Conservation (phyloP, 2,329 filamentous ascomycete genomes). For the Talaromyces sp. region DNA sequence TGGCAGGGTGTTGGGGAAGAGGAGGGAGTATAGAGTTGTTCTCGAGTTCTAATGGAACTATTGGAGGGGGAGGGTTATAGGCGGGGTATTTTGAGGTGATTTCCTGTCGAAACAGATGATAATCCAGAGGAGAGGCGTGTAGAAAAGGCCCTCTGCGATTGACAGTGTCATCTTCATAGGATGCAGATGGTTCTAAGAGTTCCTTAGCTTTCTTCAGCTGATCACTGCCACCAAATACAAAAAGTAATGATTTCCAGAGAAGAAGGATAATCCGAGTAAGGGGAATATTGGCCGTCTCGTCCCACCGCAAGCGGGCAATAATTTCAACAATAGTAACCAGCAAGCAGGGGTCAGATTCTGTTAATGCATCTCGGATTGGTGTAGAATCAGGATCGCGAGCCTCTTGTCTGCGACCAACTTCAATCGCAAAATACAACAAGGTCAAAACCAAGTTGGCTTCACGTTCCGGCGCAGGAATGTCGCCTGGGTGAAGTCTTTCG, state of each 20-base stretch:
- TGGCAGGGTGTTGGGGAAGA: conserved; percentile 71
- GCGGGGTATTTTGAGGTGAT: conserved; percentile 97
- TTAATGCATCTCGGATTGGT: conserved; percentile 42
- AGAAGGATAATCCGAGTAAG: conserved; percentile 76
- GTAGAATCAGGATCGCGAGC: conserved; percentile 24
- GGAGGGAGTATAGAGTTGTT: conserved; percentile 89
- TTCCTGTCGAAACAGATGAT: conserved; percentile 94
- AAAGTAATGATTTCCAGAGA: conserved; percentile 87
- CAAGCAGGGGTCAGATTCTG: conserved; percentile 66
- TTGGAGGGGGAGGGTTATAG: conserved; percentile 83
- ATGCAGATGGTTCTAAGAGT: conserved; percentile 61
- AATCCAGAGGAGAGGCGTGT: conserved; percentile 91
- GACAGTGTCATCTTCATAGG: conserved; percentile 46
- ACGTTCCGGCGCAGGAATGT: conserved; percentile 40
- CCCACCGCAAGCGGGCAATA: conserved; percentile 71
- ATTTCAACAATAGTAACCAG: conserved; percentile 72
- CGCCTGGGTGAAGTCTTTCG: conserved; percentile 37
- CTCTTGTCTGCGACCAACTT: conserved; percentile 44
- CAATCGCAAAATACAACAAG: conserved; percentile 46
- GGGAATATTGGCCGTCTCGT: conserved; percentile 56
- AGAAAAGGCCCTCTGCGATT: conserved; percentile 74
- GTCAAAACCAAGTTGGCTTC: conserved; percentile 49
- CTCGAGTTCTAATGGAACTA: conserved; percentile 84
- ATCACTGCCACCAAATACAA: conserved; percentile 78
- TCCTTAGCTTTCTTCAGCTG: conserved; percentile 75